Base-by-base conservation (phyloP, 768 basidiomycete genomes). In the Kwoniella sp. region DNA sequence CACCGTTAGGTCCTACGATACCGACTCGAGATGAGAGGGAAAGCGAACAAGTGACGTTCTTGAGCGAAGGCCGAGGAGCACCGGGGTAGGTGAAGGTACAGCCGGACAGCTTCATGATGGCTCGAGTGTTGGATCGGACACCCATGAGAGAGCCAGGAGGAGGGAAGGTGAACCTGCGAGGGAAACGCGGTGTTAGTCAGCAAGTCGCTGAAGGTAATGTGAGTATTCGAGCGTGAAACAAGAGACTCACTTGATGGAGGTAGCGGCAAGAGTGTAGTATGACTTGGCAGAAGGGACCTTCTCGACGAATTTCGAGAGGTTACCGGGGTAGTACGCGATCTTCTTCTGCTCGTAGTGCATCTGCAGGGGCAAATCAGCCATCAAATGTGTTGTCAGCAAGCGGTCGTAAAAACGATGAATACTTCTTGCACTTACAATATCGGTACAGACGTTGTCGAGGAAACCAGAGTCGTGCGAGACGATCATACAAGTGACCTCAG, bases 391-490 rank as follows among this genome's bases (percentile, higher is more conserved):
- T 7, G 20, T n/a, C 47, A 20, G 7, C 17, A 50, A 50, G 23
- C 47, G 5, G 34, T 34, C 34, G 34, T 34, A 5, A 13, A 5
- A 5, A 34, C 13, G 34, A 7, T 20, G 23, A 7, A 25, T 25
- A 11, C 51, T 11, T 45, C 11, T 45, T 4, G 5, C n/a, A 74
- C 73, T 65, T 23, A 75, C 68, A 75, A 97, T 92, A 82, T 97
- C 93, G 70, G 94, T 92, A 64, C 93, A 94, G 60, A 96, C 88
- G 82, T 90, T 89, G 83, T 97, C 94, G 74, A 98, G 84, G 84
- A 98, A 98, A 64, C 92, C 89, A 73, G 93, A 94, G 83, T 98
- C 95, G 84, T 98, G 95, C 82, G 92, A 94, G 81, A 98, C 84
- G 75, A 96, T 92, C 70, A 98, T 83, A 81, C 90, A 93, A 47